A percentile compares a stretch with the other conserved stretches of the same genome.
Conservation (phyloP, 2,329 filamentous ascomycete genomes). For the Venturia effusa region DNA sequence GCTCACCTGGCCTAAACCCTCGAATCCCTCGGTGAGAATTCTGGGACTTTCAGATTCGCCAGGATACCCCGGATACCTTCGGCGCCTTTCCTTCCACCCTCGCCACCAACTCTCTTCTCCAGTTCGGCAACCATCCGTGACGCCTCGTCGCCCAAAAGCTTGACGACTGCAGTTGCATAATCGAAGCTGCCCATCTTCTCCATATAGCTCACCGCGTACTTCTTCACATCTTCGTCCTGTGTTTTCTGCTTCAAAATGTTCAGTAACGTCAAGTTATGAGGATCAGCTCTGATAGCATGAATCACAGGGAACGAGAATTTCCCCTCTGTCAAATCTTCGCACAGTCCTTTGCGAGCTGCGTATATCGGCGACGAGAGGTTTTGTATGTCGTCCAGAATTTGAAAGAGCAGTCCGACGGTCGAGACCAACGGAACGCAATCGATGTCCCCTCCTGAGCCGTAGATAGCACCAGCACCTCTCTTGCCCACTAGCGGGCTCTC, state of each 20-base stretch:
- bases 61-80: constrained; percentile 30
- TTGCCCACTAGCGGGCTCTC: constrained; percentile 40
- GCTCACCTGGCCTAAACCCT: neutral
- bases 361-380: constrained; percentile 61
- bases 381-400: constrained; percentile 88
- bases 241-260: constrained; percentile 92
- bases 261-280: constrained; percentile 65
- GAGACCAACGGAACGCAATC: constrained; percentile 81
- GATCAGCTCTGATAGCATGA: constrained; percentile 75
- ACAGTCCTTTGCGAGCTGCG: constrained; percentile 81
- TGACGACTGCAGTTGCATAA: constrained; percentile 58
- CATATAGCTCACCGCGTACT: constrained; percentile 87
- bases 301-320: constrained; percentile 97
- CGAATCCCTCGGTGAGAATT: neutral
- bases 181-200: constrained; percentile 79
- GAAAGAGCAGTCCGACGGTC: constrained; percentile 74
- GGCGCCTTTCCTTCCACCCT: constrained; percentile 22
- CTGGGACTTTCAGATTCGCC: constrained; percentile 23
- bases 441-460: neutral
- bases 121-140: constrained; percentile 31
- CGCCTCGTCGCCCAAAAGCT: constrained; percentile 33
- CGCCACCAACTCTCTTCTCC: constrained; percentile 23
- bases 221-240: constrained; percentile 74
- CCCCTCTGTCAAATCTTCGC: constrained; percentile 90
- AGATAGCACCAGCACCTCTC: neutral